Base-by-base conservation (phyloP, 1,139 yeast species). In the Geotrichum histeridarum region DNA sequence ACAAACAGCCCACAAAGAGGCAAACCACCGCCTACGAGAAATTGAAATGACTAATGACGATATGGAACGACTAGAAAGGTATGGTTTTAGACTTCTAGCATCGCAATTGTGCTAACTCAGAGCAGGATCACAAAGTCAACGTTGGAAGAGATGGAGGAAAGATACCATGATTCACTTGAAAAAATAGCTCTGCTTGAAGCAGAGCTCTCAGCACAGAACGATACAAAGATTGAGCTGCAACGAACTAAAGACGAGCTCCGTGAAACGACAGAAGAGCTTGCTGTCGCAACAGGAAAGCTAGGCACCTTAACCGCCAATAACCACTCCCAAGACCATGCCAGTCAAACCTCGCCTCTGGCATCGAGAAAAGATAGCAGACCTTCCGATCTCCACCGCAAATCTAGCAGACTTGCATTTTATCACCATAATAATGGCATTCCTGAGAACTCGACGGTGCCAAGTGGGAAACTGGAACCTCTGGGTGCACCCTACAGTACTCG, bases 11-110 rank as follows among this genome's bases (percentile, higher is more conserved):
- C 67, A 64, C 47, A 58, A 58, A 33, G 59, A 58, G 32, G 67
- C 66, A 6, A 64, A 59, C 45, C 57, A 59, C 14, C 61, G 63
- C 39, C 60, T 71, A 17, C 59, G 70, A 14, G 73, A 71, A 35
- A 68, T 69, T 8, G 75, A 71, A 57, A 66, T 68, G 63, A 67
- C 64, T 38, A 70, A 70, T 53, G 75, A 71, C 57, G 72, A 70
- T 54, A 67, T 70, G 66, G 74, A 70, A 56, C 64, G 68, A 14
- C 65, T 62, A 22, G 73, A 67, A 33, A 61, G 67, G 62, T 58
- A 42, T 14, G 56, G 43, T 44, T 30, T 12, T 32, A 18, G 11
- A 33, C 8, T 44, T 22, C 14, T 27, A 12, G n/a, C 38, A 33
- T 22, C 8, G 35, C 39, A 30, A 38, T 54, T 27, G 43, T 55